Evolutionary conservation across 2,329 filamentous ascomycete species (phyloP), one percentile per base, ranked within the genome.

Genomic region (Mariannaea sp.): DNA sequence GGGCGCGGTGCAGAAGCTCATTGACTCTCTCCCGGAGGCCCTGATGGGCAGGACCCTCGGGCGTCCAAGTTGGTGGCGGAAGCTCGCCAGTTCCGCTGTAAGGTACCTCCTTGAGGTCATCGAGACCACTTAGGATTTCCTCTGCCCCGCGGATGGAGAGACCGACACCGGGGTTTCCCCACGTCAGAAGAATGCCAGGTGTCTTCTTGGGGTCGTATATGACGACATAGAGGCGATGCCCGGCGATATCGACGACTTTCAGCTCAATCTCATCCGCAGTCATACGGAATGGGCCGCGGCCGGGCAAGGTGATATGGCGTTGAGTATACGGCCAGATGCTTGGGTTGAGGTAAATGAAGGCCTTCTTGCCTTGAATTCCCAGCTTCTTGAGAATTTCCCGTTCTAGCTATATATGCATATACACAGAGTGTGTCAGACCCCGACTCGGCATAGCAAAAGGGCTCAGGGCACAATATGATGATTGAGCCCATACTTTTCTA

Each of bases 121-220:
- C 70, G 3, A 75, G 56, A 0, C 71, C 61, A 1, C 67, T 61
- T 7, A 81, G 65, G 7, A 80, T 65, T n/a, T 70, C 50, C 60
- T 79, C 77, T 1, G 76, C 74, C 0, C 76, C 63, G 1, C 80
- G 71, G 20, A 76, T 72, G 10, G 74, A 76, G n/a, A 81, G 66
- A 1, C 78, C 79, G 0, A 73, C 61, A 1, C 80, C 80, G 3
- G 73, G 68, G 29, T 75, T 73, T 51, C 73, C 71, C 80, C 80
- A 82, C 30, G 74, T 72, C 4, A 70, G 71, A 14, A 74, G 65
- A 22, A 77, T 65, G 17, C 69, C 73, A 13, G 66, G 67, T 12
- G 65, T 67, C 36, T 75, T 70, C 14, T 57, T 49, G 2, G 65
- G 52, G 3, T 75, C 74, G 50, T 71, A 79, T 7, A 73, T 67